Evolutionary conservation across 768 basidiomycete genomes (phyloP).

Genomic region (Boletus reticulatus): DNA sequence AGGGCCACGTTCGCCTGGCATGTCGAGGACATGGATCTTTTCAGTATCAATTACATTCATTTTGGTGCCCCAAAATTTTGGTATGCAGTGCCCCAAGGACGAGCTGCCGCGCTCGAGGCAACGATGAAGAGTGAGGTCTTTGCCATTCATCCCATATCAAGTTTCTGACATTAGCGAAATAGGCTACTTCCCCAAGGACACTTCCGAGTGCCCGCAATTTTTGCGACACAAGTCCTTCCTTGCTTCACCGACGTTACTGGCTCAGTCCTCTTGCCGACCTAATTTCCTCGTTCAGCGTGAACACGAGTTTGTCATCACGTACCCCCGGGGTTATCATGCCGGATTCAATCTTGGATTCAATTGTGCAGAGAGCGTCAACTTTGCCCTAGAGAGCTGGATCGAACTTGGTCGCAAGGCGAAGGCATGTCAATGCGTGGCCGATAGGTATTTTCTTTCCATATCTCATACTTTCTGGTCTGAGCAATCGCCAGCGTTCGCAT

Average conservation of each 20-base stretch:
- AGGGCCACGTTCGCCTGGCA: conserved; percentile 98
- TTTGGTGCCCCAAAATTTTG: conserved; percentile 97
- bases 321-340: conserved; percentile 91
- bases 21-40: conserved; percentile 99
- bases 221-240: conserved; percentile 95
- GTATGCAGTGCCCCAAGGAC: conserved; percentile 92
- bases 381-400: conserved; percentile 92
- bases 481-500: conserved; percentile 72
- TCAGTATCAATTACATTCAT: conserved; percentile 98
- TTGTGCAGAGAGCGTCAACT: conserved; percentile 96
- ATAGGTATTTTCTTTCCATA: conserved; percentile 50
- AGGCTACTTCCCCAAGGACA: conserved; percentile 92
- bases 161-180: conserved; percentile 3
- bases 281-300: conserved; percentile 89
- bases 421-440: conserved; percentile 67
- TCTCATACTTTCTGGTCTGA: conserved; percentile 5
- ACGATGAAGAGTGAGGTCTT: conserved; percentile 73
- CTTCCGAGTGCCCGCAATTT: conserved; percentile 85
- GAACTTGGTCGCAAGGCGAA: conserved; percentile 82
- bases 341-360: conserved; percentile 97
- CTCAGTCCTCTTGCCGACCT: conserved; percentile 75
- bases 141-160: not conserved
- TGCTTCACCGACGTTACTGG: conserved; percentile 81
- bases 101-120: conserved; percentile 79
- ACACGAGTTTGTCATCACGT: conserved; percentile 97